Evolutionary conservation across 2,329 filamentous ascomycete species (phyloP), one percentile per base, ranked within the genome.

Genomic region (Ramularia collo-cygni): DNA sequence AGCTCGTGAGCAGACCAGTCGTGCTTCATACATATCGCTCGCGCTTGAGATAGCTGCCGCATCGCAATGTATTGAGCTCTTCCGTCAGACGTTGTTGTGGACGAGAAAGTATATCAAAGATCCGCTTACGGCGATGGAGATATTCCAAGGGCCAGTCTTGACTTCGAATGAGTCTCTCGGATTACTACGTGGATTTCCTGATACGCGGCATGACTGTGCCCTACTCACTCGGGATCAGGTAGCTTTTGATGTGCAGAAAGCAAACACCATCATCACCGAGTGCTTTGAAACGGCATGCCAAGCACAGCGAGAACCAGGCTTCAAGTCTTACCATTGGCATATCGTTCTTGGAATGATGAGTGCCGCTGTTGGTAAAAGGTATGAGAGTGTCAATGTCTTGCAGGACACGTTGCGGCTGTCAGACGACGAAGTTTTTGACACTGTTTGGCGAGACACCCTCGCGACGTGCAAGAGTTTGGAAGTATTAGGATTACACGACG

Each of bases 51-150:
- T 49, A 42, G 55, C 62, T 9, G 52, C 58, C 3, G 59, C 59
- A 12, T 64, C 58, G 33, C 57, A 58, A 2, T 63, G 55, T 8
- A 38, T 63, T 1, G 43, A 54, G 1, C 12, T 64, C 2, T 56
- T 57, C 14, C 49, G 46, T 14, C 53, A 62, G 4, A 54, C 56
- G 1, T 26, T 65, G 2, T 24, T 54, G 2, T 68, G 64, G 65
- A 48, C 57, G 1, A 59, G 54, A 5, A 54, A 61, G 2, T 67
- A 58, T 40, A 50, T 61, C n/a, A 58, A 58, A 16, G 65, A 68
- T 50, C 55, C 59, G 5, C 35, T 55, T 15, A 61, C 59, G 3
- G 45, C 52, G 3, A 48, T 47, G 28, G 39, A 32, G 3, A 41
- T 65, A 3, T 62, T 57, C 38, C 42, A 12, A 17, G 17, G 38